Conservation (phyloP, 2,329 filamentous ascomycete genomes). For the Penicillium sclerotiorum region DNA sequence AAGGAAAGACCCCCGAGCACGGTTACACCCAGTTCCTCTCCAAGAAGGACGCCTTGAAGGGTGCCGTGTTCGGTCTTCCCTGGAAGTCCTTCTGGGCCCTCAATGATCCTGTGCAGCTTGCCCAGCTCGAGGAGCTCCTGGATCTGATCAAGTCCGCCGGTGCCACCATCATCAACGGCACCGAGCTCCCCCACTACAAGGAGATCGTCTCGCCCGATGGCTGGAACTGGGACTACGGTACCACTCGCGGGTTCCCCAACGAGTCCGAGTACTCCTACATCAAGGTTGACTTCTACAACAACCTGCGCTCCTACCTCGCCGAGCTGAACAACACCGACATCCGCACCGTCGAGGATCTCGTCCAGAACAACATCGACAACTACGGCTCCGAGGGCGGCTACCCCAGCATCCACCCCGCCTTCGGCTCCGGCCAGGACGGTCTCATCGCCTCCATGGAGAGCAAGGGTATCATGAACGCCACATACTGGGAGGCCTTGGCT, state of each 20-base stretch:
- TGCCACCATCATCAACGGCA: slow-evolving; percentile 69
- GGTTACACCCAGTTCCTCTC: slow-evolving; percentile 63
- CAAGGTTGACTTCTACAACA: slow-evolving; percentile 65
- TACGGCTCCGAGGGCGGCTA: slow-evolving; percentile 68
- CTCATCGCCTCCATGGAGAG: slow-evolving; percentile 66
- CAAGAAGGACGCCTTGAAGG: slow-evolving; percentile 57
- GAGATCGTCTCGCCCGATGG: slow-evolving; percentile 65
- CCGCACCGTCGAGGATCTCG: slow-evolving; percentile 64
- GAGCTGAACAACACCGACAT: slow-evolving; percentile 65
- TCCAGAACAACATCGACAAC: slow-evolving; percentile 65
- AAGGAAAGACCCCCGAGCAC: slow-evolving; percentile 54
- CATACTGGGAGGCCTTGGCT: slow-evolving; percentile 66
- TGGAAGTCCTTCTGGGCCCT: slow-evolving; percentile 72
- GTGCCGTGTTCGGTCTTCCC: slow-evolving; percentile 69
- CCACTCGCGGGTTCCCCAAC: slow-evolving; percentile 64
- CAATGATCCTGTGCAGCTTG: slow-evolving; percentile 59
- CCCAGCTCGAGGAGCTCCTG: slow-evolving; percentile 56
- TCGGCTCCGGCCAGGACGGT: slow-evolving; percentile 70
- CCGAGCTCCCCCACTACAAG: slow-evolving; percentile 66
- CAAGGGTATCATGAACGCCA: slow-evolving; percentile 64
- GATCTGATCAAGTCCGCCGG: slow-evolving; percentile 61
- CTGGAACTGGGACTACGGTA: slow-evolving; percentile 76
- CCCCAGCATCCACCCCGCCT: slow-evolving; percentile 64
- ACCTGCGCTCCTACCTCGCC: slow-evolving; percentile 65
- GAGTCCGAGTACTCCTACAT: slow-evolving; percentile 74